Percentiles rank a stretch among this genome's conserved stretches.
These are phyloP conservation scores for Mycena amicta DNA, from an alignment of 768 basidiomycete species.

Conservation along the genomic window DNA sequence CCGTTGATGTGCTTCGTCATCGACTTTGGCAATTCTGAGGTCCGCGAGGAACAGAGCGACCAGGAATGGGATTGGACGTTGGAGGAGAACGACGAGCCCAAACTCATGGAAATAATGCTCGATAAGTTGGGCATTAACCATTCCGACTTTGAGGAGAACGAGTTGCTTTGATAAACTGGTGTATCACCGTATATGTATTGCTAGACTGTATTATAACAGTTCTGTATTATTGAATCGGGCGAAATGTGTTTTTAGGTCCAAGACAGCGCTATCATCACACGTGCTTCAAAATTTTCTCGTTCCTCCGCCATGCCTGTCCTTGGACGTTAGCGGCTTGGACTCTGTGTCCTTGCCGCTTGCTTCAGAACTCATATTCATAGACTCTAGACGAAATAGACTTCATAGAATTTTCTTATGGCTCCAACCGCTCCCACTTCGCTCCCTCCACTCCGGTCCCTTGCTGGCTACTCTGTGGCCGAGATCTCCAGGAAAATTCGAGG, in stretches of 20 bases:
- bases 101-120: conserved; percentile 14
- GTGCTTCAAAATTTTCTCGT: conserved; percentile 7
- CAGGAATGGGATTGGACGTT: conserved; percentile 18
- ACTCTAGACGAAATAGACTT: conserved; percentile 26
- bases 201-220: too few relatives aligned
- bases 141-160: not conserved
- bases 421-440: conserved; percentile 47
- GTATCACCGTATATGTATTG: too few relatives aligned
- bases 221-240: too few relatives aligned
- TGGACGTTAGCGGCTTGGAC: conserved; percentile 54
- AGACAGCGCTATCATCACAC: too few relatives aligned
- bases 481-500: conserved; percentile 45
- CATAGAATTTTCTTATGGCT: conserved; percentile 17
- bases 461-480: conserved; percentile 33
- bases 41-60: conserved; percentile 14
- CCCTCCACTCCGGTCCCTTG: conserved; percentile 55
- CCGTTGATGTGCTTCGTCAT: conserved; percentile 11
- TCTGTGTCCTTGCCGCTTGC: conserved; percentile 40
- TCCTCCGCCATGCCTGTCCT: conserved; percentile 50
- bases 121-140: conserved; percentile 13
- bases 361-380: conserved; percentile 13
- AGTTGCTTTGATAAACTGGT: too few relatives aligned
- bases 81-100: conserved; percentile 17
- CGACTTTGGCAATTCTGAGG: conserved; percentile 20
- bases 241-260: too few relatives aligned